Evolutionary conservation across 768 basidiomycete genomes (phyloP), one percentile per base, ranked within the genome.

Genomic region (Termitomyces titanicus): DNA sequence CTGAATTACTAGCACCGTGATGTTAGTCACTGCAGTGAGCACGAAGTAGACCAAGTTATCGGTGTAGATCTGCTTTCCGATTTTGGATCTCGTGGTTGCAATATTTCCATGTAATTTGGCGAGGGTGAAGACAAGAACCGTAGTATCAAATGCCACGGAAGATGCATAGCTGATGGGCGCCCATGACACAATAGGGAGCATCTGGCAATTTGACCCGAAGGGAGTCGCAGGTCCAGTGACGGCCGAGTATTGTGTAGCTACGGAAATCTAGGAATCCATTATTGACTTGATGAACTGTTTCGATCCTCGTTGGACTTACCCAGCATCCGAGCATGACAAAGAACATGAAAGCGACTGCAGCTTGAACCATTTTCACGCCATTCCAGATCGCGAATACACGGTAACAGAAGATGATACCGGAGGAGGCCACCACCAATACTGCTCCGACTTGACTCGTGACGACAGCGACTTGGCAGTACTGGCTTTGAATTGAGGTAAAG

Each of bases 351-450:
- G 57, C 53, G 11, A 69, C 63, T 6, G 68, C 34, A 8, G 45
- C 66, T 34, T 67, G 43, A 18, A 68, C 64, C 35, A 62, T 54
- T 37, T 59, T 66, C 25, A 65, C 61, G 20, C 64, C 66, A 38
- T 64, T 64, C 71, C 72, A 74, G 40, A 74, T 64, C 17, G 67
- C 64, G 42, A 63, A 63, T 13, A 73, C 66, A 38, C 72, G 70
- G 51, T 66, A 67, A 55, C 66, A 66, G 51, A 73, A 70, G 12
- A 74, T 66, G 17, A 61, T 54, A 40, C 71, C 72, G 27, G 70
- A 66, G 0, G 68, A 68, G 12, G 62, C 64, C 22, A 70, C 64
- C 17, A 67, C 66, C 24, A 71, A 56, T 6, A 69, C 56, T 9
- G 61, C 65, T 25, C 70, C 68, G 13, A 65, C 66, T 53, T 69